A percentile compares a stretch with the other conserved stretches of the same genome.
phyloP scores from a whole-genome alignment of 2,329 filamentous ascomycete genomes.

The Drechslera avenae region DNA sequence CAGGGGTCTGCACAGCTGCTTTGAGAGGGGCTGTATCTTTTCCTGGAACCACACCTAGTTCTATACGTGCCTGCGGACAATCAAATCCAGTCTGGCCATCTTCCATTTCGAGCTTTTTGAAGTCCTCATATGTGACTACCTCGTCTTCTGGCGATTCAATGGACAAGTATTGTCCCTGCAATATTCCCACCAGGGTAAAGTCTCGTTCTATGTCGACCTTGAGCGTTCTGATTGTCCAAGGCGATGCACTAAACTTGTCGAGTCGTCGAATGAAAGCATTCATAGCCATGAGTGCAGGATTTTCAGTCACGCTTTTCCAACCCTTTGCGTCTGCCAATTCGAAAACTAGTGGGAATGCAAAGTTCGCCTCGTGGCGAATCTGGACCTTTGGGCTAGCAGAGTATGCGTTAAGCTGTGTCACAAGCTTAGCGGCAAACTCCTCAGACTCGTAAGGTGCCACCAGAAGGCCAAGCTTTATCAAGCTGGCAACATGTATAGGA shows the following conservation, averaged over 20 bases:
- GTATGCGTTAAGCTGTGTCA: slow-evolving; percentile 51
- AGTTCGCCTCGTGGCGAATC: slow-evolving; percentile 60
- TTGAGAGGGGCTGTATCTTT: neutral
- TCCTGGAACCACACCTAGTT: neutral
- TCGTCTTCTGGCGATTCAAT: slow-evolving; percentile 51
- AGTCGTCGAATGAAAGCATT: slow-evolving; percentile 52
- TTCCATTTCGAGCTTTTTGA: slow-evolving; percentile 42
- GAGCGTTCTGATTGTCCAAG: slow-evolving; percentile 45
- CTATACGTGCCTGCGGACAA: slow-evolving; percentile 30
- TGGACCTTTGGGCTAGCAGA: slow-evolving; percentile 57
- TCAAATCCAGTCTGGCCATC: slow-evolving; percentile 17
- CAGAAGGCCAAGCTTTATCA: slow-evolving; percentile 55
- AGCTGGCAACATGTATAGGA: slow-evolving; percentile 54
- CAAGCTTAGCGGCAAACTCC: slow-evolving; percentile 48
- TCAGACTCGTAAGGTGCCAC: slow-evolving; percentile 48
- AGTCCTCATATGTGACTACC: slow-evolving; percentile 48
- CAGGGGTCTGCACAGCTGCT: neutral
- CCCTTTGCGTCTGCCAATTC: slow-evolving; percentile 44
- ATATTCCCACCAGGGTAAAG: slow-evolving; percentile 52
- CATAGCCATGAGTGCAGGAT: slow-evolving; percentile 50
- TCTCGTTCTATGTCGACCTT: slow-evolving; percentile 52
- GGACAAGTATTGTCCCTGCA: slow-evolving; percentile 53
- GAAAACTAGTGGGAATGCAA: slow-evolving; percentile 53
- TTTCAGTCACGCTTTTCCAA: slow-evolving; percentile 47
- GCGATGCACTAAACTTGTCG: slow-evolving; percentile 51